Evolutionary conservation across 2,329 filamentous ascomycete species (phyloP).

Genomic region (Colletotrichum simmondsii): DNA sequence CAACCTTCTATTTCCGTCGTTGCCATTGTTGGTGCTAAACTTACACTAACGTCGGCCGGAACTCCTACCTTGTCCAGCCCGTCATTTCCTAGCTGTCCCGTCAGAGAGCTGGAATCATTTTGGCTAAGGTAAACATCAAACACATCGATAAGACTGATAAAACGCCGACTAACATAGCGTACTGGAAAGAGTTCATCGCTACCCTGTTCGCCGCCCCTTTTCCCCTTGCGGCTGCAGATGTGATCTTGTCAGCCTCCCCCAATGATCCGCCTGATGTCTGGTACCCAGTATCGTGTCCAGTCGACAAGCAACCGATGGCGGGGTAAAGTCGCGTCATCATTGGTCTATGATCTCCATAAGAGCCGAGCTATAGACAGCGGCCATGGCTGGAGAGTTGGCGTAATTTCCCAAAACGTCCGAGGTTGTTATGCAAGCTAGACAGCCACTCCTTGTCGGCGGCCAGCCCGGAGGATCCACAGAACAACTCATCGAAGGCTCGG

Average conservation of each 20-base stretch:
- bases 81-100: slow-evolving; percentile 13
- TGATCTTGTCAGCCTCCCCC: slow-evolving; percentile 33
- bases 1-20: slow-evolving; percentile 11
- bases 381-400: slow-evolving; percentile 48
- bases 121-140: slow-evolving; percentile 38
- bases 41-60: neutral
- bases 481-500: slow-evolving; percentile 52
- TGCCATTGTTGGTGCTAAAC: neutral
- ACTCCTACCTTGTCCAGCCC: slow-evolving; percentile 3
- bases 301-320: slow-evolving; percentile 30
- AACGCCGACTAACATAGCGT: slow-evolving; percentile 28
- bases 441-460: slow-evolving; percentile 41
- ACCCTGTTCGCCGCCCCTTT: slow-evolving; percentile 17
- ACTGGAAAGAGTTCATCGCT: slow-evolving; percentile 25
- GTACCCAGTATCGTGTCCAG: slow-evolving; percentile 25
- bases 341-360: slow-evolving; percentile 46
- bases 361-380: slow-evolving; percentile 49
- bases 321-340: slow-evolving; percentile 45
- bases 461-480: slow-evolving; percentile 50
- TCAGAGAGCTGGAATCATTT: slow-evolving; percentile 1
- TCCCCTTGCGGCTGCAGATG: slow-evolving; percentile 24
- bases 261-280: slow-evolving; percentile 15
- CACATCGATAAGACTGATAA: slow-evolving; percentile 34
- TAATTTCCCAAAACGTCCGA: slow-evolving; percentile 57
- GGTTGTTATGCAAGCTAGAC: slow-evolving; percentile 54